Evolutionary conservation across 169 alveolate species (phyloP).

Genomic region (Eimeria maxima): DNA sequence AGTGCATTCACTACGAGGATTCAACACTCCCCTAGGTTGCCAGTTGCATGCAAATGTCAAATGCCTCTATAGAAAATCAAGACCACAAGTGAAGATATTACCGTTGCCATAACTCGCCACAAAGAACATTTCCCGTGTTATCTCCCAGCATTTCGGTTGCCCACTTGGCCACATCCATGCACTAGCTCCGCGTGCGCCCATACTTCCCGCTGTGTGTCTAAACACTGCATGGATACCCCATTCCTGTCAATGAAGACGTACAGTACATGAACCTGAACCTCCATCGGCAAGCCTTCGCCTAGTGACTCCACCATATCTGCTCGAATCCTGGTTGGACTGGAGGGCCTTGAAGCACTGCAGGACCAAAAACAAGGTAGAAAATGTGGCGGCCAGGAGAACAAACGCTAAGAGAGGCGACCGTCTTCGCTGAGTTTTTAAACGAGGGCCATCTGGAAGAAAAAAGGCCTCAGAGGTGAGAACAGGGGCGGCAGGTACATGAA

Average conservation of each 20-base stretch:
- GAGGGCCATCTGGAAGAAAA: background rate
- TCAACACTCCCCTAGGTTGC: background rate
- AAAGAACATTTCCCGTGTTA: background rate
- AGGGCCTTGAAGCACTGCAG: background rate
- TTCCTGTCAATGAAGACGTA: background rate
- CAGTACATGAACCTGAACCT: background rate
- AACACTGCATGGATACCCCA: background rate
- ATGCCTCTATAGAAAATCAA: background rate
- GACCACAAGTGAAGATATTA: background rate
- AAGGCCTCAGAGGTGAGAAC: background rate
- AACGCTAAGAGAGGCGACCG: background rate
- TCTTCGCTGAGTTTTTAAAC: background rate
- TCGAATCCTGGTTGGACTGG: background rate
- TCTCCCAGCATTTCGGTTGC: background rate
- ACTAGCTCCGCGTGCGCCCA: background rate
- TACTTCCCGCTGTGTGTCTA: background rate
- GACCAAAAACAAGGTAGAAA: background rate
- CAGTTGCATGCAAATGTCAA: background rate
- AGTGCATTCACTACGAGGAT: background rate
- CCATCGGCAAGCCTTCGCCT: background rate
- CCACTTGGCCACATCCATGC: background rate
- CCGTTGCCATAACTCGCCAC: background rate
- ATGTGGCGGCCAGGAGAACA: background rate
- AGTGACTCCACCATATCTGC: background rate
- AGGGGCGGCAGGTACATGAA: background rate